phyloP scores from a whole-genome alignment of 208 protist species.

The Crithidia mellificae region DNA sequence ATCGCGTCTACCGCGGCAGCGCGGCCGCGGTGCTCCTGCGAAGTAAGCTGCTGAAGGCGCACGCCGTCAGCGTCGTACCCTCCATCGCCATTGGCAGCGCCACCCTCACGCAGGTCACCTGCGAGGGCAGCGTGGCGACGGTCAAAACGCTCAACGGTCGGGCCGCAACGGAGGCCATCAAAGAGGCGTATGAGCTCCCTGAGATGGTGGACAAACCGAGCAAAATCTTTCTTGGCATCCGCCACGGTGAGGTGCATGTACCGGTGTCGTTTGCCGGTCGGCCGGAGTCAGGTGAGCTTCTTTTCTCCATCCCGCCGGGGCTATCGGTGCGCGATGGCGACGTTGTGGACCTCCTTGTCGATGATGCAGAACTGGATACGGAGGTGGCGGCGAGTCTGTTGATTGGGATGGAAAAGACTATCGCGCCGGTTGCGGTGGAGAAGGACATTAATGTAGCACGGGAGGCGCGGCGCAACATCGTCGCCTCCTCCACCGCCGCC shows the following conservation, averaged over 20 bases:
- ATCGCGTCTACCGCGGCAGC: conserved; percentile 79
- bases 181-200: conserved; percentile 50
- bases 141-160: conserved; percentile 47
- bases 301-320: conserved; percentile 43
- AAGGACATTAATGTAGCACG: conserved; percentile 81
- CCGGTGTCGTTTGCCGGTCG: conserved; percentile 74
- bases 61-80: conserved; percentile 65
- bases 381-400: conserved; percentile 70
- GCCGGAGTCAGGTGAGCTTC: conserved; percentile 52
- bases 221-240: conserved; percentile 73
- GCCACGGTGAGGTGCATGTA: conserved; percentile 48
- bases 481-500: conserved; percentile 63
- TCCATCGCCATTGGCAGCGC: conserved; percentile 67
- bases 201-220: conserved; percentile 64
- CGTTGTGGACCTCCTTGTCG: conserved; percentile 69
- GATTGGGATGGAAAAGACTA: conserved; percentile 54
- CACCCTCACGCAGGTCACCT: conserved; percentile 37
- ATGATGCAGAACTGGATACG: conserved; percentile 82
- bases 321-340: conserved; percentile 34
- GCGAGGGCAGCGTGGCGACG: conserved; percentile 47
- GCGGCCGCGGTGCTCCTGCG: conserved; percentile 74
- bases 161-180: conserved; percentile 65
- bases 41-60: conserved; percentile 61
- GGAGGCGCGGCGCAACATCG: conserved; percentile 68
- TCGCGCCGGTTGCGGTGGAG: conserved; percentile 49